Base-by-base conservation (phyloP, 2,329 filamentous ascomycete genomes). In the Trichoderma sp. region DNA sequence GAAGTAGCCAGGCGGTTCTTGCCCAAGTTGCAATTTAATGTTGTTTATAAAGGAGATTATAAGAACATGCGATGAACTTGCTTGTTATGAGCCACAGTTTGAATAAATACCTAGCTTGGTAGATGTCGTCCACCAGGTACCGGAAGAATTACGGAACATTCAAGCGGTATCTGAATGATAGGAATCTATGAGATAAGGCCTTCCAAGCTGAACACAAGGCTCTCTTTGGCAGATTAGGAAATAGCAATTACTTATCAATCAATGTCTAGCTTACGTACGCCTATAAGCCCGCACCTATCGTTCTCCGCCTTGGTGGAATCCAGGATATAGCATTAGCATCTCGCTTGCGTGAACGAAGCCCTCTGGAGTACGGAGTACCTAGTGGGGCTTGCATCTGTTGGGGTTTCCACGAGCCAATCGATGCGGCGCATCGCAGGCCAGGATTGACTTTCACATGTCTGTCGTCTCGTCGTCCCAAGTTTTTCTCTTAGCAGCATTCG, bases 371-470 rank as follows among this genome's bases (percentile, higher is more conserved):
- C 7, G 31, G 40, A 27, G 33, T 29, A n/a, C n/a, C n/a, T n/a
- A 37, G 64, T 49, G 64, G 57, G 47, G 65, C 24, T 3, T 61
- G 47, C 24, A 61, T 68, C 57, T 68, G 65, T 68, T 68, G 65
- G 65, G 65, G 49, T 47, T 7, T 7, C 5, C 16, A 11, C 10
- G 4, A 37, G 24, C 56, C 55, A 68, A 68, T 68, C 40, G 16
- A 24, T 24, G n/a, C 31, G 21, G 24, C 56, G 43, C 53, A 47
- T 24, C 11, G n/a, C 24, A 13, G 57, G 19, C 57, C 65, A 52
- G 65, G 33, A 31, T 61, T 47, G 49, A 56, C 65, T 68, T 61
- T 68, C 65, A 68, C 65, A 68, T 68, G 65, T 68, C 65, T 67
- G 64, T 33, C 21, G 10, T 37, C 37, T 49, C 24, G 63, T 16